Evolutionary conservation across 2,329 filamentous ascomycete genomes (phyloP).

Genomic region (Fusarium bactridioides): DNA sequence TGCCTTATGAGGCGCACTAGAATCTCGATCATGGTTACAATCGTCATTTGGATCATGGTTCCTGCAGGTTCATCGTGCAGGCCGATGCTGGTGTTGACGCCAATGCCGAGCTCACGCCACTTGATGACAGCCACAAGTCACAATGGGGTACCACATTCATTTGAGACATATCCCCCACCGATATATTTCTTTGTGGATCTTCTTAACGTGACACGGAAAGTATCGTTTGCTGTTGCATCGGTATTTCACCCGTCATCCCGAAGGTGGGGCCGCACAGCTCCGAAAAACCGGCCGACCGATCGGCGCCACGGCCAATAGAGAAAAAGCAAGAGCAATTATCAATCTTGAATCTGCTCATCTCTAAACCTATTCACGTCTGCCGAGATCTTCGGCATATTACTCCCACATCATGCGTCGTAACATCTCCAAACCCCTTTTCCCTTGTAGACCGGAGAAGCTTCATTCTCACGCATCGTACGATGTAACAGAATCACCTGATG

Average conservation of each 20-base stretch:
- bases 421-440: background rate
- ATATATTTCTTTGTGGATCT: background rate
- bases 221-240: background rate
- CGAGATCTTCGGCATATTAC: background rate
- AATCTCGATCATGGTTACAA: background rate
- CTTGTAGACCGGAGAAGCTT: constrained; percentile 15
- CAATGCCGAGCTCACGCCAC: background rate
- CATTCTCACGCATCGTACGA: constrained; percentile 28
- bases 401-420: background rate
- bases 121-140: background rate
- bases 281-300: constrained; percentile 1
- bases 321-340: background rate
- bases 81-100: background rate
- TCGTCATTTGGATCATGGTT: background rate
- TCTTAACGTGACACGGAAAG: background rate
- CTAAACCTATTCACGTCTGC: background rate
- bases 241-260: background rate
- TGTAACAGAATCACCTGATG: constrained; percentile 32
- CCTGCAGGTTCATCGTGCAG: constrained; percentile 16
- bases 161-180: background rate
- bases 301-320: background rate
- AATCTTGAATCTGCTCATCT: background rate
- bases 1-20: background rate
- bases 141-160: fast-evolving
- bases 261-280: constrained; percentile 2